Evolutionary conservation across 108 stramenopile genomes (phyloP), one percentile per base, ranked within the genome.

Genomic region (Cafeteria roenbergensis): DNA sequence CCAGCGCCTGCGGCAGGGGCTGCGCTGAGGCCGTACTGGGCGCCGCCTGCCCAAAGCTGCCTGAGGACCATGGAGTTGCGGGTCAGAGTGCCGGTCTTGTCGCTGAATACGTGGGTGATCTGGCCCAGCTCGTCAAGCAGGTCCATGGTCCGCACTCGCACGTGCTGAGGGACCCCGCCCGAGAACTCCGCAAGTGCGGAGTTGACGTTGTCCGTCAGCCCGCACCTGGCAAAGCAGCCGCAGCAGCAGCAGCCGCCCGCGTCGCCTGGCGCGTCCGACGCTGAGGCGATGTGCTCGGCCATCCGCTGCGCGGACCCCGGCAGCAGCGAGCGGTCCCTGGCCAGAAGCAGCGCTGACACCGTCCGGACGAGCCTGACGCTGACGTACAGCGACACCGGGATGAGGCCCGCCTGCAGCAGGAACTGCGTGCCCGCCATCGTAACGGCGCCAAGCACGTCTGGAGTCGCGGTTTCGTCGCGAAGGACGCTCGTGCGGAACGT

Each of bases 361-460:
- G 69, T 80, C 30, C 68, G 55, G 48, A 71, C 73, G n/a, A 78
- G 57, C 26, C 71, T 35, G 77, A 82, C 71, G 22, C 64, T 64
- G 22, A 82, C 80, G 66, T 82, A 82, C 37, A 82, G 74, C 28
- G 77, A 78, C 12, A 82, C 75, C 32, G 81, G 81, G 6, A 82
- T 75, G 74, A 80, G 76, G 31, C 59, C 68, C 48, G 77, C 74
- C 62, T 75, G 65, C 20, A 80, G 63, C 35, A 80, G 66, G 52
- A 77, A 55, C 71, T 62, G 78, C n/a, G 59, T 61, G 51, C n/a
- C 14, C 56, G 9, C 56, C 31, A 57, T 4, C n/a, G n/a, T n/a
- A n/a, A n/a, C n/a, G n/a, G n/a, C n/a, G n/a, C n/a, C n/a, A n/a
- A n/a, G n/a, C n/a, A n/a, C n/a, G n/a, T n/a, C n/a, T n/a, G n/a